Evolutionary conservation across 2,329 filamentous ascomycete genomes (phyloP).

Genomic region (Calonectria pseudoreteaudii): DNA sequence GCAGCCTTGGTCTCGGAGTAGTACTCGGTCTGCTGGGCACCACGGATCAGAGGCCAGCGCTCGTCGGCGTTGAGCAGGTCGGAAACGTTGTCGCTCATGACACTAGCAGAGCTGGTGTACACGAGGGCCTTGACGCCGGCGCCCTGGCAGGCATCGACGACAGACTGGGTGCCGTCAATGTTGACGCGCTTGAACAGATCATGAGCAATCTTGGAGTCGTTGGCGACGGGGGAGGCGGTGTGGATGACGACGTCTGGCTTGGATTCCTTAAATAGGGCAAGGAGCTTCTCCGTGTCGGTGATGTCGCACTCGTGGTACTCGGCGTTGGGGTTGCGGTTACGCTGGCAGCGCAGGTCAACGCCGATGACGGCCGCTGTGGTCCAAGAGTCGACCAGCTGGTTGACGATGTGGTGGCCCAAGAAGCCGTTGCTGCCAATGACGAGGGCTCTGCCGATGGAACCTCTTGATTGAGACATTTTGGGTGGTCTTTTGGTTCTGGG

Average conservation of each 20-base stretch:
- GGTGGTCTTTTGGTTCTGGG: neutral
- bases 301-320: slow-evolving; percentile 83
- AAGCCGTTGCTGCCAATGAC: slow-evolving; percentile 89
- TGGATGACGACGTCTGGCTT: slow-evolving; percentile 90
- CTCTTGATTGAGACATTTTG: slow-evolving; percentile 43
- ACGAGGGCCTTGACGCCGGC: slow-evolving; percentile 84
- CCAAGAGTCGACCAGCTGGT: slow-evolving; percentile 71
- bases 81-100: slow-evolving; percentile 83
- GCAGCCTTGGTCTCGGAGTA: slow-evolving; percentile 93
- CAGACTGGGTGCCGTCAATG: slow-evolving; percentile 83
- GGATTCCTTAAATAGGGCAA: slow-evolving; percentile 72
- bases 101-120: slow-evolving; percentile 90
- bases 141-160: slow-evolving; percentile 79
- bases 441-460: slow-evolving; percentile 74
- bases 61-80: slow-evolving; percentile 90
- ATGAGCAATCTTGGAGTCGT: slow-evolving; percentile 66
- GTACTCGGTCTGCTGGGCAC: slow-evolving; percentile 78
- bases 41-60: slow-evolving; percentile 80
- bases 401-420: slow-evolving; percentile 84
- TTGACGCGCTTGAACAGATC: slow-evolving; percentile 84
- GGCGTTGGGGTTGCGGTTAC: slow-evolving; percentile 72
- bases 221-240: slow-evolving; percentile 79
- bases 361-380: slow-evolving; percentile 70
- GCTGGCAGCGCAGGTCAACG: slow-evolving; percentile 77
- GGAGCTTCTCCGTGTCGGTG: slow-evolving; percentile 72